phyloP scores from a whole-genome alignment of 2,329 filamentous ascomycete species.

The Parafenestella ontariensis region DNA sequence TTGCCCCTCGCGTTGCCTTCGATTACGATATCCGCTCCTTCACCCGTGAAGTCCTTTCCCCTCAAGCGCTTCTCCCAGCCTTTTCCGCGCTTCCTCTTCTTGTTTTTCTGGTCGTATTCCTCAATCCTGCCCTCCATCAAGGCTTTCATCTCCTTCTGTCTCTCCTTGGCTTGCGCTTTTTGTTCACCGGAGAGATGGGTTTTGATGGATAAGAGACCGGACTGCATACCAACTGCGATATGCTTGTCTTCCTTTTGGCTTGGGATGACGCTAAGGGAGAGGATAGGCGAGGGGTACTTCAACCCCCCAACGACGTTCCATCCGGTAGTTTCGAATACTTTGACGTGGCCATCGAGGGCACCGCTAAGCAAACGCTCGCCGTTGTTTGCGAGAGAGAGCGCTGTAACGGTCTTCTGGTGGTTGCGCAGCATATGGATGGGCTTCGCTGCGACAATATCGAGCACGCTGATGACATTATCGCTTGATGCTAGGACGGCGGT shows the following conservation, averaged over 20 bases:
- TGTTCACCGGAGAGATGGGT: slow-evolving; percentile 87
- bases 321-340: slow-evolving; percentile 89
- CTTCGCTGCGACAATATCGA: slow-evolving; percentile 90
- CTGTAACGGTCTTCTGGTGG: slow-evolving; percentile 97
- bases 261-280: slow-evolving; percentile 79
- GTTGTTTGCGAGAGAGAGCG: slow-evolving; percentile 80
- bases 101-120: slow-evolving; percentile 72
- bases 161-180: slow-evolving; percentile 76
- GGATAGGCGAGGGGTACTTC: slow-evolving; percentile 91
- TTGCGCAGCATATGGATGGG: slow-evolving; percentile 87
- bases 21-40: slow-evolving; percentile 87
- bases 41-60: slow-evolving; percentile 81
- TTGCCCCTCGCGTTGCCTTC: slow-evolving; percentile 73
- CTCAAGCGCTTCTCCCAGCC: slow-evolving; percentile 68
- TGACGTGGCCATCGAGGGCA: slow-evolving; percentile 93
- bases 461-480: slow-evolving; percentile 85
- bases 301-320: slow-evolving; percentile 97
- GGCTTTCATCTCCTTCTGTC: slow-evolving; percentile 84
- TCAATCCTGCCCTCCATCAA: slow-evolving; percentile 79
- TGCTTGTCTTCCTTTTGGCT: slow-evolving; percentile 83
- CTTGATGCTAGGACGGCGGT: slow-evolving; percentile 86
- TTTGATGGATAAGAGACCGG: slow-evolving; percentile 86
- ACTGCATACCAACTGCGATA: slow-evolving; percentile 92
- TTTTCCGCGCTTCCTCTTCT: slow-evolving; percentile 67
- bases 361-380: slow-evolving; percentile 84